phyloP scores from a whole-genome alignment of 306 rosid genomes.

The Abrus pulchellus region DNA sequence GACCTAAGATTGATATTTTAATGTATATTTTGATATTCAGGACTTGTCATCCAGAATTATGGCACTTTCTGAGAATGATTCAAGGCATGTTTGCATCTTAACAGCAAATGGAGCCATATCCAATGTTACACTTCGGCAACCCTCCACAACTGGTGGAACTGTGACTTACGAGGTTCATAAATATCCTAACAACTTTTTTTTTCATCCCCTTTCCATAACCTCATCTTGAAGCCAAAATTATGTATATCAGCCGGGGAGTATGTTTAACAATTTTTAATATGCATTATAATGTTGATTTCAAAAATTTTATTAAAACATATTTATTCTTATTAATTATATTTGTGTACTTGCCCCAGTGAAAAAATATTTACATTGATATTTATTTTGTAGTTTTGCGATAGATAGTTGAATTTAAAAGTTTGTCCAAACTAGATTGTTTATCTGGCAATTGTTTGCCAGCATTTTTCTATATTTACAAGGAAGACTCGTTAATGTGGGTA shows the following conservation, averaged over 20 bases:
- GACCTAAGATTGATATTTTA: not conserved
- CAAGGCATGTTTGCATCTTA: constrained; percentile 67
- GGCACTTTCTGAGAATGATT: constrained; percentile 71
- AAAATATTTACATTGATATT: not conserved
- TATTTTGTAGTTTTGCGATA: not conserved
- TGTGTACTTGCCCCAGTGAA: not conserved
- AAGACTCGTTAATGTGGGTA: not conserved
- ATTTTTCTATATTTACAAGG: not conserved
- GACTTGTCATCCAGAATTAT: constrained; percentile 66
- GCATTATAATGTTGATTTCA: not conserved
- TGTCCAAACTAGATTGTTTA: not conserved
- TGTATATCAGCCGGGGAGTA: not conserved
- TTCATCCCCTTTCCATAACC: not conserved
- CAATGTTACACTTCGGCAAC: constrained; percentile 76
- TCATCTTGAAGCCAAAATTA: not conserved
- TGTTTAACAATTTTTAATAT: not conserved
- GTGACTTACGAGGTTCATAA: constrained; percentile 90
- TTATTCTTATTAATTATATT: not conserved
- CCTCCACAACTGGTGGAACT: constrained; percentile 73
- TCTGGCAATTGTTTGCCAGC: constrained; percentile 4
- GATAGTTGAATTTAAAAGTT: not conserved
- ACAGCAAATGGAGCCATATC: constrained; percentile 83
- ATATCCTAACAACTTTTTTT: constrained; percentile 22
- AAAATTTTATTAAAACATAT: not conserved
- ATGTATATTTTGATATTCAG: constrained; percentile 55